Conservation (phyloP, 106 monocot genomes). For the Dioscorea zingiberensis region DNA sequence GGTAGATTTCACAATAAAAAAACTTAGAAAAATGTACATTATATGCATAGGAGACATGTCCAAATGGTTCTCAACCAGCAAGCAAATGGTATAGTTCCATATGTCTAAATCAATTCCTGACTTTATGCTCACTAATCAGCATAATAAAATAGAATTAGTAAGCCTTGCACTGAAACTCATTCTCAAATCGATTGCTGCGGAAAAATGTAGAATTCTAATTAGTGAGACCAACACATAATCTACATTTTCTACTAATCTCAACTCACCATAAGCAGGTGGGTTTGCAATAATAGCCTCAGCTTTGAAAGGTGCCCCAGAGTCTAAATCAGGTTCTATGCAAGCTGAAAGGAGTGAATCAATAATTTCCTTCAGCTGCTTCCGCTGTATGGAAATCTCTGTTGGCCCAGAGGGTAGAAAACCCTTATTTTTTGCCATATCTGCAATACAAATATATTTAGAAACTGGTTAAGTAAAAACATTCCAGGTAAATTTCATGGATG, state of each 20-base stretch:
- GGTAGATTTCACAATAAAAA: background rate
- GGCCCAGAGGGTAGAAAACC: constrained; percentile 79
- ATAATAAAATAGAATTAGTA: no score
- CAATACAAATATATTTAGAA: constrained; percentile 7
- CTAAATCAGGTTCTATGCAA: constrained; percentile 93
- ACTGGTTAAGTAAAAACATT: background rate
- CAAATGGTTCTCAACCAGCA: background rate
- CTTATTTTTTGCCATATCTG: constrained; percentile 88
- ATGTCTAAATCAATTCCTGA: no score
- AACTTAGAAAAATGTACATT: background rate
- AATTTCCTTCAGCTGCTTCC: constrained; percentile 83
- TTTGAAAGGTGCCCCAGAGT: constrained; percentile 64
- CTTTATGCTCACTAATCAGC: no score
- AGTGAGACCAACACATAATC: background rate
- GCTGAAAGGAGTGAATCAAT: constrained; percentile 90
- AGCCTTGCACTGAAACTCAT: no score
- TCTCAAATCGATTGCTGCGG: no score
- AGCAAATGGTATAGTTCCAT: background rate
- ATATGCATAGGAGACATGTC: background rate
- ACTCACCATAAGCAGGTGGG: constrained; percentile 94
- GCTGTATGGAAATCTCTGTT: constrained; percentile 71
- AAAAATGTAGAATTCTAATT: background rate
- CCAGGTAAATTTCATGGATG: no score
- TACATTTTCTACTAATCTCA: background rate
- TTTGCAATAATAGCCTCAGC: constrained; percentile 97